Conservation (phyloP, 352 stramenopile genomes). For the Blastocystis sp. region DNA sequence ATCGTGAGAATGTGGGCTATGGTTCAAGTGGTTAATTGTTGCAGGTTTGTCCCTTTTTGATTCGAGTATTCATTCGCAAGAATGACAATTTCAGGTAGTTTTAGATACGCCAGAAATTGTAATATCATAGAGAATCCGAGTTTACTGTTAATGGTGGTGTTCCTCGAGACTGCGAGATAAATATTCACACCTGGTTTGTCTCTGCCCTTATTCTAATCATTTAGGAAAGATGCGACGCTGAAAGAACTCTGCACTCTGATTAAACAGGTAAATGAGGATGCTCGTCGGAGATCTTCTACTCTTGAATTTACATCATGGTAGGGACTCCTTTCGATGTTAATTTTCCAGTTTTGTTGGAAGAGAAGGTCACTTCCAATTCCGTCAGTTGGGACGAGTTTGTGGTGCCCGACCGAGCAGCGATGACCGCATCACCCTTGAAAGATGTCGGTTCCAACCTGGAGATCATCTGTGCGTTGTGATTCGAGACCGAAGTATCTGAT, state of each 20-base stretch:
- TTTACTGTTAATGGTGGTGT: conserved; percentile 27
- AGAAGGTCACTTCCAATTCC: conserved; percentile 42
- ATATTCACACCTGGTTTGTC: conserved; percentile 47
- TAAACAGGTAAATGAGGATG: conserved; percentile 53
- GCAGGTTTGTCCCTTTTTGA: conserved; percentile 49
- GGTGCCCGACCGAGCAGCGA: neutral
- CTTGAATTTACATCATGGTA: conserved; percentile 58
- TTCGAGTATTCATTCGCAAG: conserved; percentile 58
- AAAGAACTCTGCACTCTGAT: conserved; percentile 50
- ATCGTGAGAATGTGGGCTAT: conserved; percentile 8
- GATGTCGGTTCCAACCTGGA: conserved; percentile 43
- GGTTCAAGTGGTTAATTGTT: neutral
- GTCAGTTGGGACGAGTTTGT: conserved; percentile 29
- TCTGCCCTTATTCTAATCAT: neutral
- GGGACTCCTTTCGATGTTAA: neutral
- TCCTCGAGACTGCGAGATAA: conserved; percentile 53
- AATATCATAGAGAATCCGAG: conserved; percentile 8
- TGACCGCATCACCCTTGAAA: conserved; percentile 3
- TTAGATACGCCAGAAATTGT: neutral
- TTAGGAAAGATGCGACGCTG: conserved; percentile 49
- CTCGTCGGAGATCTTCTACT: neutral
- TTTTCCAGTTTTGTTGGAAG: neutral
- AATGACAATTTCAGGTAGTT: conserved; percentile 45
- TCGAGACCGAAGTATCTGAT: conserved; percentile 41
- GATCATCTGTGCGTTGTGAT: conserved; percentile 59